Evolutionary conservation across 169 alveolate species (phyloP).

Genomic region (Plasmodium gaboni): DNA sequence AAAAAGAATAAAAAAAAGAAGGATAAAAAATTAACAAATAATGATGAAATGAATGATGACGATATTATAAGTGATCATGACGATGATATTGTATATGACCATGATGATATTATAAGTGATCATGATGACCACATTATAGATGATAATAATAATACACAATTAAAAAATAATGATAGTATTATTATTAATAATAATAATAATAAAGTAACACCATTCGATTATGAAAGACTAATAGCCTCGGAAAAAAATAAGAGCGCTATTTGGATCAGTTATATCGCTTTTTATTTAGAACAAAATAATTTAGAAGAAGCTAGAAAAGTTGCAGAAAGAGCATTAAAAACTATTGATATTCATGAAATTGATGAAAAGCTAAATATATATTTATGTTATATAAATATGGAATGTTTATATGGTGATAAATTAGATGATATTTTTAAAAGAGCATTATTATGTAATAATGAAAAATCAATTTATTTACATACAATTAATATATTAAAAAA

Average conservation of each 20-base stretch:
- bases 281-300: slow-evolving; percentile 84
- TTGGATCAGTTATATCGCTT: slow-evolving; percentile 87
- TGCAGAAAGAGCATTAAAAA: slow-evolving; percentile 86
- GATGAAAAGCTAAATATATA: slow-evolving; percentile 85
- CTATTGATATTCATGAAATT: slow-evolving; percentile 85
- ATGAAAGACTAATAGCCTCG: slow-evolving; percentile 77
- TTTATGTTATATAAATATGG: slow-evolving; percentile 90
- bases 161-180: slow-evolving; percentile 3
- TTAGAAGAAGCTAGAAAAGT: slow-evolving; percentile 86
- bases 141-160: background rate
- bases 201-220: slow-evolving; percentile 48
- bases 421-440: slow-evolving; percentile 81
- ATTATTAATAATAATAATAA: slow-evolving; percentile 1
- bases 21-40: background rate
- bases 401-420: slow-evolving; percentile 85
- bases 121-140: background rate
- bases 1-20: background rate
- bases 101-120: background rate
- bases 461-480: slow-evolving; percentile 80
- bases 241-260: slow-evolving; percentile 80
- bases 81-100: background rate
- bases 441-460: slow-evolving; percentile 82
- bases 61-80: background rate
- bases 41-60: background rate
- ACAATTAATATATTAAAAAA: slow-evolving; percentile 77